A percentile compares a stretch with the other conserved stretches of the same genome.
Evolutionary conservation across 2,329 filamentous ascomycete genomes (phyloP).

Genomic region (Herpotrichia juniperi): DNA sequence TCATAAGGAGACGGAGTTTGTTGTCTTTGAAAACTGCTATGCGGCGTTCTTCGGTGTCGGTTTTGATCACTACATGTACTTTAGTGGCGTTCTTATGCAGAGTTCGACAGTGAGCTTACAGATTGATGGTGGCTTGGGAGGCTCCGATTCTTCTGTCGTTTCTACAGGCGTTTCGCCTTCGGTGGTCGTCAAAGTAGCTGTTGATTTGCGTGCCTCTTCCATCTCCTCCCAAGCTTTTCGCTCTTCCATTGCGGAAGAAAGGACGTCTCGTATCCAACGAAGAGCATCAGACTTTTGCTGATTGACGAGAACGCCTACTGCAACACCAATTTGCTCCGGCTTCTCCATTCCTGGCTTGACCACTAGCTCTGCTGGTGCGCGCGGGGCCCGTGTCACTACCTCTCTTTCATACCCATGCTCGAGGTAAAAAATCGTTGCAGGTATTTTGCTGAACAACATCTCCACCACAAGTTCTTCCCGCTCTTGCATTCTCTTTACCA

Average conservation of each 20-base stretch:
- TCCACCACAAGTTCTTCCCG: constrained; percentile 86
- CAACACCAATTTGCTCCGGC: constrained; percentile 75
- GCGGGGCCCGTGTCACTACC: constrained; percentile 66
- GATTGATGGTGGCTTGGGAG: constrained; percentile 52
- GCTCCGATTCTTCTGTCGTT: constrained; percentile 43
- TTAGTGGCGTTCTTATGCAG: constrained; percentile 32
- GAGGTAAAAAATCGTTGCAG: constrained; percentile 80
- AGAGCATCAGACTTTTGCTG: constrained; percentile 77
- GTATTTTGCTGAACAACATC: constrained; percentile 92
- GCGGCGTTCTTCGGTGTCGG: constrained; percentile 70
- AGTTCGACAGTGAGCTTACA: constrained; percentile 22
- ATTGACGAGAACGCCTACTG: constrained; percentile 79
- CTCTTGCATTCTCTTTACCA: constrained; percentile 83
- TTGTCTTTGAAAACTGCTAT: constrained; percentile 87
- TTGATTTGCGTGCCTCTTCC: constrained; percentile 63
- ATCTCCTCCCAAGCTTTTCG: constrained; percentile 79
- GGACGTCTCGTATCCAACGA: constrained; percentile 78
- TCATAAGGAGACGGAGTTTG: constrained; percentile 84
- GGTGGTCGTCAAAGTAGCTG: constrained; percentile 39
- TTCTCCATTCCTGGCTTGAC: constrained; percentile 74
- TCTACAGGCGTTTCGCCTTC: constrained; percentile 27
- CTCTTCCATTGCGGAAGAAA: constrained; percentile 73
- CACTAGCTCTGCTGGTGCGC: constrained; percentile 80
- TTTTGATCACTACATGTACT: constrained; percentile 45
- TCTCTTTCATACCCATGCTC: constrained; percentile 91